Conservation (phyloP, 2,329 filamentous ascomycete species). For the Ascochyta koolunga region DNA sequence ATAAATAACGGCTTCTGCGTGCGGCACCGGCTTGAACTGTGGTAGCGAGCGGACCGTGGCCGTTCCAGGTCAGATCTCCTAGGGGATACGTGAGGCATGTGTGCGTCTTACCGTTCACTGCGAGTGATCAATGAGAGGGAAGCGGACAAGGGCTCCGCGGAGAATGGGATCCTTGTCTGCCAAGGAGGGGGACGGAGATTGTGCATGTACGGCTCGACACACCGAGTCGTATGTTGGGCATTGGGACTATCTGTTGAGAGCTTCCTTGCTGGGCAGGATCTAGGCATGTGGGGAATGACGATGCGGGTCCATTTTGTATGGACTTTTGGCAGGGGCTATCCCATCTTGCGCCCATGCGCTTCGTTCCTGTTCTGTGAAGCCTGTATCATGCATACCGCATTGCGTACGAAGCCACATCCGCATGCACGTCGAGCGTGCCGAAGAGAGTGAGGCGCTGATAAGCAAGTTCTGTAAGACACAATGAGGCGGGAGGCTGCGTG, state of each 20-base stretch:
- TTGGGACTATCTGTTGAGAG: not conserved
- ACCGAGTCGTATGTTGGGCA: too few relatives aligned
- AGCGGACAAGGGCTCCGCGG: not conserved
- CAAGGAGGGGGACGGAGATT: not conserved
- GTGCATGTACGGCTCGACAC: not conserved
- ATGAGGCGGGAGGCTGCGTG: not conserved
- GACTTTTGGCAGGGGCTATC: not conserved
- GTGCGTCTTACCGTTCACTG: constrained; percentile 1
- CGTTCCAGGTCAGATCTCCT: not conserved
- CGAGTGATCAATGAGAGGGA: not conserved
- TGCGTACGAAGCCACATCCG: not conserved
- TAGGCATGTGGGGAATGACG: not conserved
- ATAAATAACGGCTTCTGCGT: not conserved
- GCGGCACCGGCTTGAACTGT: not conserved
- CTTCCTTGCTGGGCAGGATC: not conserved
- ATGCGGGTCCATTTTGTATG: not conserved
- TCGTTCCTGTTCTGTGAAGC: not conserved
- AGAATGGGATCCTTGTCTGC: not conserved
- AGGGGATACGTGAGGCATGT: not conserved
- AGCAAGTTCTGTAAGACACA: not conserved
- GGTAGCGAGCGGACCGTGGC: constrained; percentile 17
- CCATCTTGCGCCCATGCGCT: not conserved
- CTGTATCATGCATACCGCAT: not conserved
- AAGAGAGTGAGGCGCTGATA: not conserved
- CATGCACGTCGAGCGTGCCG: not conserved